phyloP scores from a whole-genome alignment of 179 eudicot genomes.

The Gypsophila paniculata region DNA sequence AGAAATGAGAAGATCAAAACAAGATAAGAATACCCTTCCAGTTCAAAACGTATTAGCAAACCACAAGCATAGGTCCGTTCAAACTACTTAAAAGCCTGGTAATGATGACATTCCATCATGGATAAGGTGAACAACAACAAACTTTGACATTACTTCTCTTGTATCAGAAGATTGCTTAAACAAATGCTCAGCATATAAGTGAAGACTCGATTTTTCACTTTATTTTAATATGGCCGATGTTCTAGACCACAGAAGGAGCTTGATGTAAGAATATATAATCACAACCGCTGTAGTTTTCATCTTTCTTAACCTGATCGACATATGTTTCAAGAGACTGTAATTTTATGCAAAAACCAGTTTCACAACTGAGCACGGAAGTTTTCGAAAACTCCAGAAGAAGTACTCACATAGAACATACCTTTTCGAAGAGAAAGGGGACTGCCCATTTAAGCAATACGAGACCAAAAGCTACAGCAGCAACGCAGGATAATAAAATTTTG shows the following conservation, averaged over 20 bases:
- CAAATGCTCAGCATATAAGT: neutral
- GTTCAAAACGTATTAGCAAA: neutral
- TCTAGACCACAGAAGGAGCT: neutral
- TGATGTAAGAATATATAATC: neutral
- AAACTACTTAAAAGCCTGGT: neutral
- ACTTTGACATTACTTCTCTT: neutral
- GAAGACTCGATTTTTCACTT: too few relatives aligned
- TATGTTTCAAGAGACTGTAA: neutral
- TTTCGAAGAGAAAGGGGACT: constrained; percentile 69
- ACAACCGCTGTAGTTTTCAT: too few relatives aligned
- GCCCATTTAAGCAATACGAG: constrained; percentile 77
- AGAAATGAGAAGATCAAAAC: too few relatives aligned
- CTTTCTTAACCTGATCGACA: too few relatives aligned
- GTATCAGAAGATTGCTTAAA: too few relatives aligned
- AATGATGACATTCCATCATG: neutral
- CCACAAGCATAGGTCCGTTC: neutral
- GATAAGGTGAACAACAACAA: neutral
- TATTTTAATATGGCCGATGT: neutral
- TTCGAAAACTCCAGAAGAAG: neutral
- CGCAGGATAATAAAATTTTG: constrained; percentile 47
- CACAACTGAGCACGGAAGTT: neutral
- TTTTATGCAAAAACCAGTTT: neutral
- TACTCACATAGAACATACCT: constrained; percentile 40
- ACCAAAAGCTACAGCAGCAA: constrained; percentile 27
- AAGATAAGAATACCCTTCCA: neutral